Conservation (phyloP, 1,139 yeast species). For the Taphrina flavorubra region DNA sequence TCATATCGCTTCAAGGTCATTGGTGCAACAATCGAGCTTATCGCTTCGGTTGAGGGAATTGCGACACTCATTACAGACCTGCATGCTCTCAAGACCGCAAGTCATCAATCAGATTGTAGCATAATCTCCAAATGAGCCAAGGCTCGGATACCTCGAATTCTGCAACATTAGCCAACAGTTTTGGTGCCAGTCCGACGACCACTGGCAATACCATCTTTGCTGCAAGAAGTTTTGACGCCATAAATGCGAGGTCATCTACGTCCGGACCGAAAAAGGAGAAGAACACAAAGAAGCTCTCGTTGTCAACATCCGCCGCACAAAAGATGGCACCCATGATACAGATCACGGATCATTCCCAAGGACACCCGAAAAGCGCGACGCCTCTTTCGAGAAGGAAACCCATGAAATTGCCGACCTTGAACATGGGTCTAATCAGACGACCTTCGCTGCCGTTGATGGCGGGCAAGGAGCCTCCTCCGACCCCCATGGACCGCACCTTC, state of each 20-base stretch:
- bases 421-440: constrained; percentile 25
- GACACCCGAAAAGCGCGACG: constrained; percentile 13
- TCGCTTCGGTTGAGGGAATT: not conserved
- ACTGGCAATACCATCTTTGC: not conserved
- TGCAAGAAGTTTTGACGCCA: not conserved
- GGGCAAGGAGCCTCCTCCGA: constrained; percentile 1
- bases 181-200: not conserved
- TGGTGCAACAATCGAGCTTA: not conserved
- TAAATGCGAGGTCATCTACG: not conserved
- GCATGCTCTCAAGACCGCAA: not conserved
- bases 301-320: constrained; percentile 27
- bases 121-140: not conserved
- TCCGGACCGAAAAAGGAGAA: constrained; percentile 13
- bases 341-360: not conserved
- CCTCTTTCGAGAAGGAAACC: constrained; percentile 15
- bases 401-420: constrained; percentile 26
- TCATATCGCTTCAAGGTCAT: too few relatives aligned
- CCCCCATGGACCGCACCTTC: constrained; percentile 24
- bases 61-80: not conserved
- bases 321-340: constrained; percentile 10
- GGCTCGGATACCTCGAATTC: not conserved
- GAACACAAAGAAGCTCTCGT: constrained; percentile 33
- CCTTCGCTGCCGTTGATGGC: constrained; percentile 27
- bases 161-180: not conserved
- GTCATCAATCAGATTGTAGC: not conserved